A percentile compares a stretch with the other conserved stretches of the same genome.
These are phyloP conservation scores for Trichocladium antarcticum DNA, from an alignment of 495 filamentous ascomycete genomes.

Conservation along the genomic window DNA sequence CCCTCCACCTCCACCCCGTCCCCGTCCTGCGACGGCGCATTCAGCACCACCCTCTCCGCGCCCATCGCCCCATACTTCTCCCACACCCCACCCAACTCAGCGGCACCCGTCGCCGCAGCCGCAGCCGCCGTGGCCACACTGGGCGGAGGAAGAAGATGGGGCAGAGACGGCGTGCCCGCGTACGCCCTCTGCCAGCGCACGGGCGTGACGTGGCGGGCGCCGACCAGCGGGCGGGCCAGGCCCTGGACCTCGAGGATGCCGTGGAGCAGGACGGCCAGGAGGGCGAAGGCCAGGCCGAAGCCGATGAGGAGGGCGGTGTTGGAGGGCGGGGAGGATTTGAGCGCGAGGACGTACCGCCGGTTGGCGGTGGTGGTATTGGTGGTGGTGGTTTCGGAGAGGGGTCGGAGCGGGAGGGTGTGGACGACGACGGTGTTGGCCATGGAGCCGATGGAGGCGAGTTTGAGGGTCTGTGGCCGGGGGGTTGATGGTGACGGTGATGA, in stretches of 20 bases:
- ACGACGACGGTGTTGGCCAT: slow-evolving; percentile 78
- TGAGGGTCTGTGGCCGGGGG: slow-evolving; percentile 52
- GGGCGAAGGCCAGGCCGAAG: slow-evolving; percentile 41
- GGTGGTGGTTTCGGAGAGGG: slow-evolving; percentile 33
- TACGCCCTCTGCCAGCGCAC: slow-evolving; percentile 20
- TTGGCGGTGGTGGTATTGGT: slow-evolving; percentile 27
- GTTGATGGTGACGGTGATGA: neutral
- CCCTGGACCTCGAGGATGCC: slow-evolving; percentile 57
- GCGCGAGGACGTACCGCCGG: slow-evolving; percentile 56
- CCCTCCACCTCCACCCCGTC: slow-evolving; percentile 26
- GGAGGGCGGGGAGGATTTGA: slow-evolving; percentile 43
- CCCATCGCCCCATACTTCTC: neutral
- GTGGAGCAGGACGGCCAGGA: slow-evolving; percentile 54
- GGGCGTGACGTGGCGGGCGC: slow-evolving; percentile 24
- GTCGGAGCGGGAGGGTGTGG: slow-evolving; percentile 64
- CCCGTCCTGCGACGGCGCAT: slow-evolving; percentile 10
- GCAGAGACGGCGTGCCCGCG: no score
- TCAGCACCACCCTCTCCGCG: slow-evolving; percentile 9
- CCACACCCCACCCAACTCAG: neutral
- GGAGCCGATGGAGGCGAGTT: slow-evolving; percentile 66
- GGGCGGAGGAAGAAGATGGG: no score
- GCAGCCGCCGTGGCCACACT: no score
- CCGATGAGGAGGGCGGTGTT: slow-evolving; percentile 38
- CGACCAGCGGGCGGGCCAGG: slow-evolving; percentile 45
- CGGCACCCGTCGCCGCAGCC: neutral